Conservation (phyloP, 257 asterid species). For the Solanum bulbocastanum region DNA sequence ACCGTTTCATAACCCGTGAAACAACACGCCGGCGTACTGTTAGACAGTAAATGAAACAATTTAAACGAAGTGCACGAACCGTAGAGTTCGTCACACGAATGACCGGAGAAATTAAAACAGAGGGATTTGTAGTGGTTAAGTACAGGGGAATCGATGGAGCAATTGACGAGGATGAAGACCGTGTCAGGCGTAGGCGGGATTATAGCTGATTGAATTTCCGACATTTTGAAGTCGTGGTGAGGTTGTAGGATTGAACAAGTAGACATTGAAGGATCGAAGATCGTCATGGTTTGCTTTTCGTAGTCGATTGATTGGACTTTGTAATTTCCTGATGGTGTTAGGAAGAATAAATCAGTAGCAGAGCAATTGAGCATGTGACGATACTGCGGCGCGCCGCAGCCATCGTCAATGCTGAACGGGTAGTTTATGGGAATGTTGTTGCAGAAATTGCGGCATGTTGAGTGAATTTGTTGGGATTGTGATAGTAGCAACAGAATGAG, state of each 20-base stretch:
- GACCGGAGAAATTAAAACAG: conserved; percentile 75
- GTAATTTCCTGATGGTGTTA: conserved; percentile 83
- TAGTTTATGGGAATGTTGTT: conserved; percentile 65
- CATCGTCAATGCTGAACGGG: conserved; percentile 82
- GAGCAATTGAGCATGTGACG: conserved; percentile 76
- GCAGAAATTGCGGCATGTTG: conserved; percentile 60
- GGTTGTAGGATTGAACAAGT: conserved; percentile 92
- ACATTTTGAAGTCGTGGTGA: conserved; percentile 68
- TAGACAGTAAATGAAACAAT: conserved; percentile 47
- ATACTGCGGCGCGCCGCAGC: conserved; percentile 75
- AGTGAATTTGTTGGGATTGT: background rate
- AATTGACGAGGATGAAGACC: conserved; percentile 64
- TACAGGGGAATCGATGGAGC: conserved; percentile 80
- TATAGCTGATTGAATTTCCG: conserved; percentile 59
- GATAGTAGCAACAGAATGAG: background rate
- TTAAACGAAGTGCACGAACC: conserved; percentile 66
- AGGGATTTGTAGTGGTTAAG: conserved; percentile 65
- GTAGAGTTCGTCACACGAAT: conserved; percentile 78
- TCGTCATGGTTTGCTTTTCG: conserved; percentile 18
- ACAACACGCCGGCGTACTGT: conserved; percentile 60
- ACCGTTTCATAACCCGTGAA: conserved; percentile 65
- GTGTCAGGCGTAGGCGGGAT: conserved; percentile 86
- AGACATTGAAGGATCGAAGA: conserved; percentile 85
- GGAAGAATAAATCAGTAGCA: conserved; percentile 45
- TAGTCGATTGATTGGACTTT: conserved; percentile 69